These are phyloP conservation scores for Kluyveromyces aestuarii DNA, from an alignment of 805 yeast species.

Conservation along the genomic window DNA sequence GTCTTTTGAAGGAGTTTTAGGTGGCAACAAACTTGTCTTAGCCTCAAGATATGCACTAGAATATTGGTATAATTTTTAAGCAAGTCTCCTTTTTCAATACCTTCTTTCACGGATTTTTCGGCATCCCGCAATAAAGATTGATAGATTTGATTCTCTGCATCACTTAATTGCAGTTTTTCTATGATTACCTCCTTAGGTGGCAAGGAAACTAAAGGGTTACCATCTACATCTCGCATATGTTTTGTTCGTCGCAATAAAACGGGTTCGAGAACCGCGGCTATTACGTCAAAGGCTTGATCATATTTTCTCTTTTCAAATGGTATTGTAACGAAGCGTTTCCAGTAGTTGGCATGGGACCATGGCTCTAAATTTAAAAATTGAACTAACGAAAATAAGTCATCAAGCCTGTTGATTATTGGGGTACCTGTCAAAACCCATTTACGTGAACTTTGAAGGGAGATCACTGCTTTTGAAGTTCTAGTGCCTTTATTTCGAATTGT, in stretches of 20 bases:
- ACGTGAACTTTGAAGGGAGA: conserved; percentile 51
- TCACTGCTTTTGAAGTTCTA: conserved; percentile 70
- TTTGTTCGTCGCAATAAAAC: conserved; percentile 78
- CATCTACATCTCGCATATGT: conserved; percentile 65
- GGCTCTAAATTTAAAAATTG: conserved; percentile 76
- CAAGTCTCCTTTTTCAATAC: conserved; percentile 56
- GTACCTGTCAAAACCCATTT: conserved; percentile 91
- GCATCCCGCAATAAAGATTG: conserved; percentile 62
- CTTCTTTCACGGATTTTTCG: conserved; percentile 48
- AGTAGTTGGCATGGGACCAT: conserved; percentile 75
- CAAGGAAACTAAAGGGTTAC: conserved; percentile 61
- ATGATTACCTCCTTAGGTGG: conserved; percentile 70
- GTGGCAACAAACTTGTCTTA: conserved; percentile 87
- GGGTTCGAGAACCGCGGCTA: conserved; percentile 81
- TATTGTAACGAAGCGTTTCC: conserved; percentile 77
- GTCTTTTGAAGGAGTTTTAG: conserved; percentile 47
- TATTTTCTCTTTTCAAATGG: conserved; percentile 75
- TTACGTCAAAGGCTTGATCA: conserved; percentile 66
- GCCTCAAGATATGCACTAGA: conserved; percentile 69
- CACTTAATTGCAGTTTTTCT: conserved; percentile 57
- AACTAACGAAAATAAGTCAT: conserved; percentile 73
- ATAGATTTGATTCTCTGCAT: conserved; percentile 57
- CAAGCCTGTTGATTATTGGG: conserved; percentile 80
- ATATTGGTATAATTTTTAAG: conserved; percentile 68
- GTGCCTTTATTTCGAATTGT: conserved; percentile 72